A percentile compares a stretch with the other conserved stretches of the same genome.
phyloP scores from a whole-genome alignment of 164 flowering plant genomes.

The Aristolochia fimbriata region DNA sequence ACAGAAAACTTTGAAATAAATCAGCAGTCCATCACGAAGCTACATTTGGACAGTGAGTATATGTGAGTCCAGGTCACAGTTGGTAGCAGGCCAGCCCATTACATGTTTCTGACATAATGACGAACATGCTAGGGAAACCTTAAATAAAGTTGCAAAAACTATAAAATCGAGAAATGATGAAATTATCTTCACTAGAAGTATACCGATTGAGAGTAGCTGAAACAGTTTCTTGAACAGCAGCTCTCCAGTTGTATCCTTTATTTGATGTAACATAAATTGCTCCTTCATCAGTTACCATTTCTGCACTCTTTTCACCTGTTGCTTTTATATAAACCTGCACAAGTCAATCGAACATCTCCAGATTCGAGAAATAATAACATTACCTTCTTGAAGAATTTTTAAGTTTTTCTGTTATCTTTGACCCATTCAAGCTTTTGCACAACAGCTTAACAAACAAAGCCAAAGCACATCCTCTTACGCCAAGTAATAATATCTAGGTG shows the following conservation, averaged over 20 bases:
- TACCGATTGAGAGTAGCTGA: conserved; percentile 97
- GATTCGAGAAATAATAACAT: too few species aligned
- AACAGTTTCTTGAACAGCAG: conserved; percentile 95
- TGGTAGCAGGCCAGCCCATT: too few species aligned
- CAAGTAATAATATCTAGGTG: too few species aligned
- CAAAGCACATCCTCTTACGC: too few species aligned
- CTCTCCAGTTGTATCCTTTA: conserved; percentile 94
- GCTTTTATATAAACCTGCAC: conserved; percentile 85
- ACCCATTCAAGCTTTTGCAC: too few species aligned
- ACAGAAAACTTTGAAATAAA: too few species aligned
- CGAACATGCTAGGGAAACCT: too few species aligned
- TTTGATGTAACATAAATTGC: conserved; percentile 90
- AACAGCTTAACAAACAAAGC: too few species aligned
- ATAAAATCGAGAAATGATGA: background rate
- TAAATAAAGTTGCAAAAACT: background rate
- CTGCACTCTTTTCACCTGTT: conserved; percentile 91
- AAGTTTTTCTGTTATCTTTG: too few species aligned
- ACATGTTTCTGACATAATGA: too few species aligned
- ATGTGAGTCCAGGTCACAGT: background rate
- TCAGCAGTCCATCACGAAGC: too few species aligned
- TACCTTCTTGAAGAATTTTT: too few species aligned
- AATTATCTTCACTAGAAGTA: background rate
- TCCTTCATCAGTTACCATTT: conserved; percentile 96
- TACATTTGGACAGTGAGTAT: background rate
- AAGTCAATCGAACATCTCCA: background rate